Evolutionary conservation across 352 stramenopile species (phyloP).

Genomic region (Detonula confervacea): DNA sequence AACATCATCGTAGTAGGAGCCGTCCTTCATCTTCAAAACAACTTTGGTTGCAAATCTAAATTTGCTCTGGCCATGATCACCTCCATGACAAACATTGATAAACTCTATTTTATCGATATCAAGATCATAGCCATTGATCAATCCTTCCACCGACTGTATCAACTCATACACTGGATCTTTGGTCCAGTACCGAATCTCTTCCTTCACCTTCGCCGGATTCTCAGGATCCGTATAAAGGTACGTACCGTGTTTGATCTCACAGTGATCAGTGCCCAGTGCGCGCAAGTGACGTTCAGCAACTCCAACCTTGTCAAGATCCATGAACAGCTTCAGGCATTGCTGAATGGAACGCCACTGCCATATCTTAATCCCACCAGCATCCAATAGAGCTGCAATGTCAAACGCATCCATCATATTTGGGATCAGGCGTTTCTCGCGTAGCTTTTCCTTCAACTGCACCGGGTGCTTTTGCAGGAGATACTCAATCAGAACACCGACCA

Average conservation of each 20-base stretch:
- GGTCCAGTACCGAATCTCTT: slow-evolving; percentile 14
- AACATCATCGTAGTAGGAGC: background rate
- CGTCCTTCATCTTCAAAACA: slow-evolving; percentile 2
- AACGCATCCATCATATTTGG: too few relatives aligned
- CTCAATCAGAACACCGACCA: too few relatives aligned
- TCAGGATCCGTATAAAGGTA: slow-evolving; percentile 2
- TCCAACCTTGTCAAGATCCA: slow-evolving; percentile 17
- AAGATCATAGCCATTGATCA: slow-evolving; percentile 18
- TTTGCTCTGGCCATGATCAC: slow-evolving; percentile 24
- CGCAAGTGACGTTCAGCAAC: slow-evolving; percentile 1
- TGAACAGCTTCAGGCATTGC: slow-evolving; percentile 14
- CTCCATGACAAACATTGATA: slow-evolving; percentile 15
- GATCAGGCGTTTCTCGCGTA: too few relatives aligned
- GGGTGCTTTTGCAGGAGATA: too few relatives aligned
- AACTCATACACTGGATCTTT: slow-evolving; percentile 23
- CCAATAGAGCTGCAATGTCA: too few relatives aligned
- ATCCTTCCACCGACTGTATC: background rate
- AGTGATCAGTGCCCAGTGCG: slow-evolving; percentile 1
- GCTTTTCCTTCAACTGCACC: too few relatives aligned
- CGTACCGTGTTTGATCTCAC: slow-evolving; percentile 9
- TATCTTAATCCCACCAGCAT: slow-evolving; percentile 17
- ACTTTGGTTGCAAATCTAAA: slow-evolving; percentile 19
- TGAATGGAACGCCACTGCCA: slow-evolving; percentile 13
- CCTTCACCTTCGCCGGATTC: slow-evolving; percentile 6
- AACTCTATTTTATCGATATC: slow-evolving; percentile 10